These are phyloP conservation scores for Neofusicoccum umdonicola DNA, from an alignment of 2,329 filamentous ascomycete genomes.

Conservation along the genomic window DNA sequence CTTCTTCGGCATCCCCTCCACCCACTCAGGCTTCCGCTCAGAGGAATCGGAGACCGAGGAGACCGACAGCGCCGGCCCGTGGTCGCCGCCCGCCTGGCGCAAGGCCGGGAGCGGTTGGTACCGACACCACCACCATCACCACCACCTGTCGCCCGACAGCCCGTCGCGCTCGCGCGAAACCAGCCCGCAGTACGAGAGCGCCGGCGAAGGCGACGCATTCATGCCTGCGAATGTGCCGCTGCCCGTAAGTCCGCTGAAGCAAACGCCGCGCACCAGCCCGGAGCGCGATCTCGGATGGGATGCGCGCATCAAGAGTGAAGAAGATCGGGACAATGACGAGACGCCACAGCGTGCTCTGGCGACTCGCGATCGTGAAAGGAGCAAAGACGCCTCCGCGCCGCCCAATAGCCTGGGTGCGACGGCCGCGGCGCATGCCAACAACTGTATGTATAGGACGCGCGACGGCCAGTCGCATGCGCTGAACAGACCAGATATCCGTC, in stretches of 20 bases:
- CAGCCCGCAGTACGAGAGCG: slow-evolving; percentile 61
- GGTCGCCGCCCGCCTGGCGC: slow-evolving; percentile 66
- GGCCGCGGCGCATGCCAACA: slow-evolving; percentile 30
- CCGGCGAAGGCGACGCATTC: slow-evolving; percentile 49
- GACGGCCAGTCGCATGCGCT: slow-evolving; percentile 11
- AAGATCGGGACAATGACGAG: slow-evolving; percentile 22
- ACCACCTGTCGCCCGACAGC: slow-evolving; percentile 34
- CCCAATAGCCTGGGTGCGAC: not conserved
- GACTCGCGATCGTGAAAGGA: slow-evolving; percentile 26
- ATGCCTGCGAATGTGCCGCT: slow-evolving; percentile 58
- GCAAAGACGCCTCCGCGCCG: slow-evolving; percentile 23
- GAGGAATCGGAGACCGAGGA: slow-evolving; percentile 45
- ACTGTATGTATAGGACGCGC: slow-evolving; percentile 45
- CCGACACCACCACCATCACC: slow-evolving; percentile 34
- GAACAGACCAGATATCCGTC: slow-evolving; percentile 55
- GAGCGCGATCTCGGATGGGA: slow-evolving; percentile 37
- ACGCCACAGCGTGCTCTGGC: slow-evolving; percentile 25
- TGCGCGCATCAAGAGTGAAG: slow-evolving; percentile 24
- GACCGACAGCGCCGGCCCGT: slow-evolving; percentile 51
- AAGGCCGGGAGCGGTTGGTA: slow-evolving; percentile 61
- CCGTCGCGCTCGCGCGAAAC: slow-evolving; percentile 55
- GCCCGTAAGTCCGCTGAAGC: slow-evolving; percentile 58
- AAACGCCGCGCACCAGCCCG: slow-evolving; percentile 55
- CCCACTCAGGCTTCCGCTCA: slow-evolving; percentile 64
- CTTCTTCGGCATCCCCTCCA: slow-evolving; percentile 54